Conservation (phyloP, 805 yeast genomes). For the Teunomyces cretensis region DNA sequence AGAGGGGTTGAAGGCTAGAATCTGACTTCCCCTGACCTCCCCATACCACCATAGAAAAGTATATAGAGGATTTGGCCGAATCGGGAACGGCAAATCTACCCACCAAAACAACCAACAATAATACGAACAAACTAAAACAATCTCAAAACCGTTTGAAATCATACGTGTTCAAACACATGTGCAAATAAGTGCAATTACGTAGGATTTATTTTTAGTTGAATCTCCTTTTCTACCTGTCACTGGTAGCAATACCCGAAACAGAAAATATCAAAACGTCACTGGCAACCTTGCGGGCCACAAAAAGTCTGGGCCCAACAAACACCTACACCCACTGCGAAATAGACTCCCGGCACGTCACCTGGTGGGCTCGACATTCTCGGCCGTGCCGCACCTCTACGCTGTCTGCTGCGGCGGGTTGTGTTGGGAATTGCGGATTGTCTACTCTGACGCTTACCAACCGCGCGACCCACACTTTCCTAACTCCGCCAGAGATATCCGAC, state of each 20-base stretch:
- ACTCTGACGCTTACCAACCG: too few relatives aligned
- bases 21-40: slow-evolving; percentile 4
- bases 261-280: background rate
- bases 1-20: slow-evolving; percentile 19
- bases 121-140: too few relatives aligned
- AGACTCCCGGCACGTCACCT: too few relatives aligned
- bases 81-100: background rate
- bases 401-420: background rate
- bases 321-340: too few relatives aligned
- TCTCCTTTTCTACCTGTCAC: background rate
- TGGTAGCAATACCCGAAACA: background rate
- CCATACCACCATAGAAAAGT: too few relatives aligned
- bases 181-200: too few relatives aligned
- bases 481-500: background rate
- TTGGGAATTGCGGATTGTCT: too few relatives aligned
- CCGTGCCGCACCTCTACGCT: background rate
- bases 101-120: too few relatives aligned
- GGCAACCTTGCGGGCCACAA: background rate
- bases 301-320: background rate
- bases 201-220: background rate
- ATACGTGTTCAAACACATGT: too few relatives aligned
- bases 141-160: too few relatives aligned
- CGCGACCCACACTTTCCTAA: background rate
- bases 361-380: too few relatives aligned
- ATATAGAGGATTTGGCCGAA: background rate